Evolutionary conservation across 2,329 filamentous ascomycete species (phyloP), one percentile per base, ranked within the genome.

Genomic region (Alternaria triticina): DNA sequence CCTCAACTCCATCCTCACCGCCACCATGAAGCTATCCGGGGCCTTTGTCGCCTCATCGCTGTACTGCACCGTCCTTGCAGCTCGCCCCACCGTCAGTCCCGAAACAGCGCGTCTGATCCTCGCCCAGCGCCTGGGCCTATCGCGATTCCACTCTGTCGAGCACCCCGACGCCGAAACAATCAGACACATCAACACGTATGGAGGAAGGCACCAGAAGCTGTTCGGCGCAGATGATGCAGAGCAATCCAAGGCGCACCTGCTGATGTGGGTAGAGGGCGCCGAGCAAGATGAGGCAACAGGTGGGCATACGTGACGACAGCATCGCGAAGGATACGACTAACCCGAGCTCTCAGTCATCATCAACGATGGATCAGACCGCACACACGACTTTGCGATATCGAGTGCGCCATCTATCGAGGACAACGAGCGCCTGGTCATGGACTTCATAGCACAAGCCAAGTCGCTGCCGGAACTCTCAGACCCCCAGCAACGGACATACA

Each of bases 101-200:
- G 78, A 82, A 58, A 81, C 82, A 43, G 83, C 85, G 68, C 80
- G 84, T 72, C 74, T 86, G 61, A 81, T 86, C 52, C 71, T 86
- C 62, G 84, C 85, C 54, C 82, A 85, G 73, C 77, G 84, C 70
- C 79, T 85, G 25, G 84, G 84, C 17, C 76, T 86, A 33, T 83
- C 84, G 57, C 79, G 81, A 57, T 86, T 81, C 74, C 84, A 86
- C 67, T 73, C 77, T 23, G 73, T 84, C 51, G 77, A 81, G 61
- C 68, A 81, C 62, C 68, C 76, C 27, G 77, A 78, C 52, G 77
- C 82, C 11, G 77, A 81, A 10, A 77, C 76, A n/a, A 71, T 86
- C 54, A 68, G 79, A 36, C 79, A 81, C 51, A 80, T 87, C 66
- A 85, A 85, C 73, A 74, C 75, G 30, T 84, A 80, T 69, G 83